A percentile compares a stretch with the other conserved stretches of the same genome.
phyloP scores from a whole-genome alignment of 208 protist species.

The Leishmania martiniquensis region DNA sequence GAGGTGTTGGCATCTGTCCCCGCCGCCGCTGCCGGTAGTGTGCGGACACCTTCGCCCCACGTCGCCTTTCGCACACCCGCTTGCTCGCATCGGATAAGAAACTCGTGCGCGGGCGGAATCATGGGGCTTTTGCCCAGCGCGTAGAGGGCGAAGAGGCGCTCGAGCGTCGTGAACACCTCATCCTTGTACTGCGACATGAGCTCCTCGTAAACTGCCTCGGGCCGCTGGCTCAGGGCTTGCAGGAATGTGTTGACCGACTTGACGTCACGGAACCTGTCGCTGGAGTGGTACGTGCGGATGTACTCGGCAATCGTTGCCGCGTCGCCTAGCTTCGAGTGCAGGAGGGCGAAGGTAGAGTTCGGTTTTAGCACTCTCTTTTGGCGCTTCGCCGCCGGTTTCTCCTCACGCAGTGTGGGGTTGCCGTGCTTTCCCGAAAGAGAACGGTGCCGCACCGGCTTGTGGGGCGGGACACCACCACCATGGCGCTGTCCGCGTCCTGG shows the following conservation, averaged over 20 bases:
- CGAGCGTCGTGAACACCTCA: conserved; percentile 55
- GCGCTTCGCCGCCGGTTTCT: conserved; percentile 27
- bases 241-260: conserved; percentile 73
- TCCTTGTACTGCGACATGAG: conserved; percentile 59
- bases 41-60: conserved; percentile 39
- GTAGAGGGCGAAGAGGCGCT: conserved; percentile 67
- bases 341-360: conserved; percentile 60
- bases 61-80: conserved; percentile 57
- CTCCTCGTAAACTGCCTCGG: conserved; percentile 46
- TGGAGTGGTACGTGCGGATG: conserved; percentile 50
- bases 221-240: conserved; percentile 67
- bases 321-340: conserved; percentile 48
- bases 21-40: conserved; percentile 18
- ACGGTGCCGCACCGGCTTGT: conserved; percentile 22
- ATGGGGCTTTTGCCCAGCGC: conserved; percentile 43
- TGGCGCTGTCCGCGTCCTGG: neutral
- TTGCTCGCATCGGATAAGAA: conserved; percentile 84
- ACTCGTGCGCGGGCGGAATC: conserved; percentile 70
- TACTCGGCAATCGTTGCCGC: conserved; percentile 62
- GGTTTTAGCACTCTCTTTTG: conserved; percentile 45
- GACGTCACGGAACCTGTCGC: conserved; percentile 46
- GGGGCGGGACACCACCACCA: conserved; percentile 7
- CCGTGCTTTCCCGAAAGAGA: conserved; percentile 33
- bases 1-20: neutral
- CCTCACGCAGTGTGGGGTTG: conserved; percentile 18